These are phyloP conservation scores for Nakazawaea ernobii DNA, from an alignment of 805 yeast species.

Conservation along the genomic window DNA sequence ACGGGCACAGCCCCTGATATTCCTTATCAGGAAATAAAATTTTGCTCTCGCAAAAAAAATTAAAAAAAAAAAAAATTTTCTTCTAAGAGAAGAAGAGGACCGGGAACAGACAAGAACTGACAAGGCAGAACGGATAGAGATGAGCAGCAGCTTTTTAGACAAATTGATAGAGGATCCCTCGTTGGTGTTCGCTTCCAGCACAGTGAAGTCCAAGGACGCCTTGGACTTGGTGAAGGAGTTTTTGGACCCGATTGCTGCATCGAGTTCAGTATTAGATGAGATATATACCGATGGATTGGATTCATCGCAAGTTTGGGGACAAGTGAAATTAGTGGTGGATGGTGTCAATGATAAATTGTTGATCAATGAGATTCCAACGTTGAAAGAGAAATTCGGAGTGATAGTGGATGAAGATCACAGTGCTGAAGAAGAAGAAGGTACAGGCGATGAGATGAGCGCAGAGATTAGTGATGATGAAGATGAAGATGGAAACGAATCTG, in stretches of 20 bases:
- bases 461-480: conserved; percentile 21
- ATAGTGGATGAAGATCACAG: conserved; percentile 18
- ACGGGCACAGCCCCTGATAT: neutral
- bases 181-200: conserved; percentile 13
- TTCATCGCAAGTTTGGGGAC: conserved; percentile 91
- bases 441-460: conserved; percentile 24
- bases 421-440: conserved; percentile 31
- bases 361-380: conserved; percentile 46
- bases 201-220: conserved; percentile 15
- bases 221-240: conserved; percentile 37
- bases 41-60: neutral
- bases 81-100: neutral
- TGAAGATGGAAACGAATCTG: conserved; percentile 19
- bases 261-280: conserved; percentile 67
- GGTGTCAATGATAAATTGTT: conserved; percentile 63
- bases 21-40: neutral
- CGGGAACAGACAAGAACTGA: conserved; percentile 6
- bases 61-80: neutral
- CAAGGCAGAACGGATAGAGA: neutral
- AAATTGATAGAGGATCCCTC: conserved; percentile 15
- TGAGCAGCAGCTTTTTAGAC: conserved; percentile 14
- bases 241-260: conserved; percentile 47
- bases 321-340: conserved; percentile 78
- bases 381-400: conserved; percentile 32
- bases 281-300: conserved; percentile 81